These are phyloP conservation scores for Zostera marina DNA, from an alignment of 116 monocot species.

Conservation along the genomic window DNA sequence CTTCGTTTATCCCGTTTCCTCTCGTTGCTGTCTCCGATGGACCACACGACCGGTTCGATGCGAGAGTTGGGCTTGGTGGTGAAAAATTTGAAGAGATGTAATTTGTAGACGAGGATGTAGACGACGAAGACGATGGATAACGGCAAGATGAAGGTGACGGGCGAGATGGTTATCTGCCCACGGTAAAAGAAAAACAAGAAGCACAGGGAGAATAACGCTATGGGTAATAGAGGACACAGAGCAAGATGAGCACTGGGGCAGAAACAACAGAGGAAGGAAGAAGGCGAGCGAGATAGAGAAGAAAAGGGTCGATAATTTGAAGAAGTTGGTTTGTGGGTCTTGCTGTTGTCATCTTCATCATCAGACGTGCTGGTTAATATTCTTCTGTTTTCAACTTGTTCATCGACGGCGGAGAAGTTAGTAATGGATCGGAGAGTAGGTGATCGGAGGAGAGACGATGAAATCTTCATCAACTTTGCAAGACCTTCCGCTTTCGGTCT, in stretches of 20 bases:
- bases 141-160: slow-evolving; percentile 30
- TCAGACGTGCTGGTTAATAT: not conserved
- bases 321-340: not conserved
- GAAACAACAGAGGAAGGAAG: not conserved
- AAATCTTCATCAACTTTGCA: not conserved
- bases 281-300: slow-evolving; percentile 4
- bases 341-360: not conserved
- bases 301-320: not conserved
- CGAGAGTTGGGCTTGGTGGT: slow-evolving; percentile 1
- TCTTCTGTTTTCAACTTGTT: not conserved
- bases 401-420: not conserved
- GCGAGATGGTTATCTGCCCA: slow-evolving; percentile 9
- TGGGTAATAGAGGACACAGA: slow-evolving; percentile 8
- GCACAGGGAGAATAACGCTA: slow-evolving; percentile 8
- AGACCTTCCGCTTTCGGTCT: not conserved
- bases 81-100: slow-evolving; percentile 5
- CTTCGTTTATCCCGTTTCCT: slow-evolving; percentile 1
- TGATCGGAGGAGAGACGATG: slow-evolving; percentile 1
- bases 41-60: slow-evolving; percentile 41
- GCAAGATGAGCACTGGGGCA: slow-evolving; percentile 1
- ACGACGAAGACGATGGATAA: slow-evolving; percentile 15
- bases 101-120: slow-evolving; percentile 10
- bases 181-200: slow-evolving; percentile 10
- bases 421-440: slow-evolving; percentile 1
- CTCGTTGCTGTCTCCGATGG: slow-evolving; percentile 27